Conservation (phyloP, 1,139 yeast genomes). For the Geotrichum klebahnii region DNA sequence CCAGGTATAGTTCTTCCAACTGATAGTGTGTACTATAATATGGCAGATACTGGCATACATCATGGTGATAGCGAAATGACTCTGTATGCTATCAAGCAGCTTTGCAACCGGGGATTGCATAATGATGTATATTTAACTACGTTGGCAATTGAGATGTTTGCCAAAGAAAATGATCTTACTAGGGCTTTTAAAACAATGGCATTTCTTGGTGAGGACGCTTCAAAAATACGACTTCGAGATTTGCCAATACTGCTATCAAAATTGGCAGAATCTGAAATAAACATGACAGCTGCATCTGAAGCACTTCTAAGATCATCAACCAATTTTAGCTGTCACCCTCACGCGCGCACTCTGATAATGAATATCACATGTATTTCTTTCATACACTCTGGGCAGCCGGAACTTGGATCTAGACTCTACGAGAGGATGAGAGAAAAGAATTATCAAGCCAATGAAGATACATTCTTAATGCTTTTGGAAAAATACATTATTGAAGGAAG, state of each 20-base stretch:
- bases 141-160: conserved; percentile 12
- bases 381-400: neutral
- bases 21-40: conserved; percentile 32
- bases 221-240: conserved; percentile 10
- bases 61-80: conserved; percentile 27
- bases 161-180: conserved; percentile 1
- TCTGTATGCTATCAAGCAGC: conserved; percentile 6
- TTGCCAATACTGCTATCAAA: conserved; percentile 7
- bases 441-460: conserved; percentile 30
- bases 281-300: conserved; percentile 3
- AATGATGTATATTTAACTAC: conserved; percentile 12
- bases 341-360: conserved; percentile 7
- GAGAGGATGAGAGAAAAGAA: conserved; percentile 20
- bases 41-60: conserved; percentile 32
- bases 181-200: conserved; percentile 10
- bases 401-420: conserved; percentile 18
- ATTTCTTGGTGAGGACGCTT: conserved; percentile 13
- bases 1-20: conserved; percentile 36
- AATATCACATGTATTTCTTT: conserved; percentile 5
- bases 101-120: conserved; percentile 13
- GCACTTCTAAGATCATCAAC: neutral
- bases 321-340: neutral
- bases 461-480: conserved; percentile 26
- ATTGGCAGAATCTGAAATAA: neutral
- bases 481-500: neutral